Percentiles rank a stretch among this genome's conserved stretches.
phyloP scores from a whole-genome alignment of 805 yeast species.

The Lachancea sp. region DNA sequence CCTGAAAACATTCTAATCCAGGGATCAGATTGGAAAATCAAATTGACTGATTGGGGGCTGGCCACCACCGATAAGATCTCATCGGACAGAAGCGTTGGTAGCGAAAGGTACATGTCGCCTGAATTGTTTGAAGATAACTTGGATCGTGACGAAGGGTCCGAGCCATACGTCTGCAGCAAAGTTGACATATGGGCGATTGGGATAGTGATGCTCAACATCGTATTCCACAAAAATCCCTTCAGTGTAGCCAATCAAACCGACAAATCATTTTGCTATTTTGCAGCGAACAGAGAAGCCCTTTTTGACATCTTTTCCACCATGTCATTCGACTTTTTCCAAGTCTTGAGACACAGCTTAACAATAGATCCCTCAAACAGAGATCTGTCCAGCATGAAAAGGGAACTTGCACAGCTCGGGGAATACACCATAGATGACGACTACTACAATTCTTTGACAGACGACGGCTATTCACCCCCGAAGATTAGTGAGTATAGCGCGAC shows the following conservation, averaged over 20 bases:
- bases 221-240: constrained; percentile 87
- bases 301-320: constrained; percentile 88
- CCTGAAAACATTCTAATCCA: constrained; percentile 69
- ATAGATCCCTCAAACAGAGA: constrained; percentile 85
- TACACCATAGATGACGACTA: constrained; percentile 81
- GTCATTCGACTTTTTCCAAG: constrained; percentile 83
- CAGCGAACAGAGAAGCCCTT: constrained; percentile 78
- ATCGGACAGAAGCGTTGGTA: constrained; percentile 77
- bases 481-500: constrained; percentile 2
- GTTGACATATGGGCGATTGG: constrained; percentile 90
- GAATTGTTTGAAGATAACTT: constrained; percentile 61
- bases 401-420: constrained; percentile 51
- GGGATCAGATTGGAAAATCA: constrained; percentile 46
- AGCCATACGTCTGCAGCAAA: constrained; percentile 68
- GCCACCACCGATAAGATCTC: constrained; percentile 49
- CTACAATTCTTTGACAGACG: constrained; percentile 40
- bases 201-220: constrained; percentile 69
- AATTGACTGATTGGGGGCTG: constrained; percentile 72
- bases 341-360: constrained; percentile 67
- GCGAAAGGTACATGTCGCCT: constrained; percentile 93
- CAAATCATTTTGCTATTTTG: constrained; percentile 77
- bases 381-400: constrained; percentile 51
- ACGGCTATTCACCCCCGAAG: constrained; percentile 20
- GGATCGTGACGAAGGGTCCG: constrained; percentile 36
- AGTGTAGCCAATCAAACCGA: constrained; percentile 74